Conservation (phyloP, 2,329 filamentous ascomycete genomes). For the Fusarium humuli region DNA sequence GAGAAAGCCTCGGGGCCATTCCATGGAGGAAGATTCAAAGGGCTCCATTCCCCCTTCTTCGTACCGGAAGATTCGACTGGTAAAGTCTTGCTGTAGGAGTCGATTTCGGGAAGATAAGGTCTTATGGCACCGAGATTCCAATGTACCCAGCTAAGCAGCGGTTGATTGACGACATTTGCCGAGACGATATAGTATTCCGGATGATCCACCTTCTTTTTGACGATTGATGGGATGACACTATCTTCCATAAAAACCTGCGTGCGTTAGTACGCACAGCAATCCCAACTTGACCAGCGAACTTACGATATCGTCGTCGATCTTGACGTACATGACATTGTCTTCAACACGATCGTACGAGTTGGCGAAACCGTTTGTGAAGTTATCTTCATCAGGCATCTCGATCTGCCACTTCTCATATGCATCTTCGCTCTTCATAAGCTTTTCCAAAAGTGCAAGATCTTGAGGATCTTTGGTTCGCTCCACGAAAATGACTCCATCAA, state of each 20-base stretch:
- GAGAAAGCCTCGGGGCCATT: constrained; percentile 47
- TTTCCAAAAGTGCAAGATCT: constrained; percentile 56
- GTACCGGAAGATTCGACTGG: constrained; percentile 41
- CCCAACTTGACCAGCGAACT: constrained; percentile 23
- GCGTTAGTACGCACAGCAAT: not conserved
- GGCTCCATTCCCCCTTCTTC: constrained; percentile 51
- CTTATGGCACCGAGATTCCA: constrained; percentile 64
- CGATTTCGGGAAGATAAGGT: constrained; percentile 64
- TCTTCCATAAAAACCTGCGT: constrained; percentile 53
- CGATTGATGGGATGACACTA: constrained; percentile 61
- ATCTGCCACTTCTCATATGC: constrained; percentile 55
- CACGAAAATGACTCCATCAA: constrained; percentile 60
- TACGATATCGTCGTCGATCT: constrained; percentile 55
- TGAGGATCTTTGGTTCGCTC: constrained; percentile 54
- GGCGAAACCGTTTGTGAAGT: constrained; percentile 49
- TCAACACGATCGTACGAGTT: constrained; percentile 59
- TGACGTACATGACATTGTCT: constrained; percentile 58
- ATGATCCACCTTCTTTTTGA: constrained; percentile 63
- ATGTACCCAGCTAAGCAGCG: constrained; percentile 65
- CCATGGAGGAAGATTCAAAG: constrained; percentile 54
- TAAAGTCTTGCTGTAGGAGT: constrained; percentile 34
- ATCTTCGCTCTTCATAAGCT: constrained; percentile 51
- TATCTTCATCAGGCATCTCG: constrained; percentile 48
- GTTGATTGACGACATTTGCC: constrained; percentile 68
- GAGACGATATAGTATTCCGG: constrained; percentile 64